phyloP scores from a whole-genome alignment of 768 basidiomycete genomes.

The Termitomyces sp. region DNA sequence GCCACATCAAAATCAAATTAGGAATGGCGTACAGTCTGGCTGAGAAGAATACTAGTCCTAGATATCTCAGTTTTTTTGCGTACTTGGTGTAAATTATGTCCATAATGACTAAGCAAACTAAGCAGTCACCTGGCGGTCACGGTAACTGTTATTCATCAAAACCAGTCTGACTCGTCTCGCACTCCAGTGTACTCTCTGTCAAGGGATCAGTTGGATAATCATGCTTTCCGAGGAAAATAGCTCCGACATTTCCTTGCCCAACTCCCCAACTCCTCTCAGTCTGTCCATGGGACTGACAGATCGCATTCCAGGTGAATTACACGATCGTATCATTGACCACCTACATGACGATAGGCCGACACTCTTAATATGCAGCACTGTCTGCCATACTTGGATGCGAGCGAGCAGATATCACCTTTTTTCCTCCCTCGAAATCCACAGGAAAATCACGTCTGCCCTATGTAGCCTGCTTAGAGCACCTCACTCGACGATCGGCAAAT shows the following conservation, averaged over 20 bases:
- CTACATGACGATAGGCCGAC: neutral
- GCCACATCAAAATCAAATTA: neutral
- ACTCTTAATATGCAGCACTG: constrained; percentile 1
- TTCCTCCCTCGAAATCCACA: constrained; percentile 1
- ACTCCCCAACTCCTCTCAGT: neutral
- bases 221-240: neutral
- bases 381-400: constrained; percentile 12
- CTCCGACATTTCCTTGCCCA: neutral
- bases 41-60: neutral
- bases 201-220: no score
- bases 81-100: neutral
- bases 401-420: constrained; percentile 14
- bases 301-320: constrained; percentile 4
- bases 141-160: no score
- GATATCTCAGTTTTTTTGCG: no score
- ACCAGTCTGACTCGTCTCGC: no score
- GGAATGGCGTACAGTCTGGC: neutral
- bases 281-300: neutral
- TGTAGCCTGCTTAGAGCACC: neutral
- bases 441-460: no score
- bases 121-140: no score
- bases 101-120: neutral
- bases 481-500: neutral
- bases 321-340: constrained; percentile 6
- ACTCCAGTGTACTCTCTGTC: no score